Evolutionary conservation across 352 stramenopile species (phyloP), one percentile per base, ranked within the genome.

Genomic region (Phytopythium boreale): DNA sequence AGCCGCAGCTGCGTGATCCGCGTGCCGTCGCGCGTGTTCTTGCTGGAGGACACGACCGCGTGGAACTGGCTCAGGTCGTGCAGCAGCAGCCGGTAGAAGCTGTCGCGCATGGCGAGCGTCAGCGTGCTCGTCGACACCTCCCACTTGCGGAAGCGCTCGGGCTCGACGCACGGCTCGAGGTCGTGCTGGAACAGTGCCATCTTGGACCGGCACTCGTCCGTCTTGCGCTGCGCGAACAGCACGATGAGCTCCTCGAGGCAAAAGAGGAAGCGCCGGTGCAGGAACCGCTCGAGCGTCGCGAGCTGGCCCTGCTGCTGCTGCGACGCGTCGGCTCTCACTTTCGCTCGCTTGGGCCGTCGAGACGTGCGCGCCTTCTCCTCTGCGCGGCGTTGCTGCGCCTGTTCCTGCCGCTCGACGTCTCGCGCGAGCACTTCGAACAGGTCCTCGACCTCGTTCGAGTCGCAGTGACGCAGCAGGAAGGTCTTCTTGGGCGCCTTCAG

Each of bases 1-100:
- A 90, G 44, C 1, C 84, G 79, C 47, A 92, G 63, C 61, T 91
- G 80, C 17, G 84, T 93, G 58, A 91, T 67, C 2, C 84, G 75
- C 24, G 79, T 88, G n/a, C 84, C 84, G 44, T 91, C 80, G 4
- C 74, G 76, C 56, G 73, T 86, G 37, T 72, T 89, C 52, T 81
- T 86, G 59, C 85, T 93, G 19, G 76, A 82, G 2, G 85, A 91
- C 19, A 79, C 70, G 6, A 93, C 63, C 10, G 66, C 70, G 52
- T 93, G 85, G 62, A 92, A 93, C 20, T 84, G 74, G 50, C 81
- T 85, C 46, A 93, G 62, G 31, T 93, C 85, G 44, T 93, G 85
- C 39, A 92, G 65, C 34, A 93, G 58, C 52, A 92, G 63, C 2
- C 85, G 72, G 57, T 79, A 89, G 56, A 91, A 92, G 59, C 81